These are phyloP conservation scores for Wickerhamomyces sp. DNA, from an alignment of 1,139 yeast species.

Conservation along the genomic window DNA sequence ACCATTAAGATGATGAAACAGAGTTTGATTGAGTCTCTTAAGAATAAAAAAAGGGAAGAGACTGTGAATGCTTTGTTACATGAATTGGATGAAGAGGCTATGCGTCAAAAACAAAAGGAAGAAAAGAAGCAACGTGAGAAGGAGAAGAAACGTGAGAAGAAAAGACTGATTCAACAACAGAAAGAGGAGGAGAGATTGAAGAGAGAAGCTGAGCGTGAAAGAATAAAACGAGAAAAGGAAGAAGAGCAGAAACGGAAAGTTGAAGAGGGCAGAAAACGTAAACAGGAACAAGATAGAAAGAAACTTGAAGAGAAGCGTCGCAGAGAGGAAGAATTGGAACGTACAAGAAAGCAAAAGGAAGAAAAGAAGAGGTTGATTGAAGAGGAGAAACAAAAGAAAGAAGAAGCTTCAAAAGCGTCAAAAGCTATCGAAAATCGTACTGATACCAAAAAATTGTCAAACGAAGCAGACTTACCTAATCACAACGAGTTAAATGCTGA, in stretches of 20 bases:
- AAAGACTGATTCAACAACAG: conserved; percentile 60
- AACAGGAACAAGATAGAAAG: conserved; percentile 41
- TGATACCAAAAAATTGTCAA: no score
- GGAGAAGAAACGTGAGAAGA: conserved; percentile 78
- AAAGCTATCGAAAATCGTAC: no score
- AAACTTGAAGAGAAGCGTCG: conserved; percentile 40
- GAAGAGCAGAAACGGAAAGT: conserved; percentile 41
- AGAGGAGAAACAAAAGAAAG: conserved; percentile 24
- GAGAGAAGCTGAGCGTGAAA: conserved; percentile 40
- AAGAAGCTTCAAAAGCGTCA: no score
- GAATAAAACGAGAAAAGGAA: conserved; percentile 48
- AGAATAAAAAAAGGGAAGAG: conserved; percentile 58
- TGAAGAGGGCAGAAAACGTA: conserved; percentile 43
- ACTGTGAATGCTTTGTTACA: conserved; percentile 17
- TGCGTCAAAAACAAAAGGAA: conserved; percentile 64
- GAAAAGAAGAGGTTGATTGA: conserved; percentile 27
- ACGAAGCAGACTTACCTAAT: no score
- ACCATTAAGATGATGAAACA: conserved; percentile 76
- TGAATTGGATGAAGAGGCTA: conserved; percentile 76
- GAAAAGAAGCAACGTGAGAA: conserved; percentile 66
- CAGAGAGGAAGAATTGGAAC: conserved; percentile 35
- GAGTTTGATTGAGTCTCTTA: conserved; percentile 69
- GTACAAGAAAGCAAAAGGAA: conserved; percentile 31
- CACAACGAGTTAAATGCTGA: conserved; percentile 11
- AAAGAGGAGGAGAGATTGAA: conserved; percentile 69